Evolutionary conservation across 441 rosid genomes (phyloP).

Genomic region (Adansonia gregorii): DNA sequence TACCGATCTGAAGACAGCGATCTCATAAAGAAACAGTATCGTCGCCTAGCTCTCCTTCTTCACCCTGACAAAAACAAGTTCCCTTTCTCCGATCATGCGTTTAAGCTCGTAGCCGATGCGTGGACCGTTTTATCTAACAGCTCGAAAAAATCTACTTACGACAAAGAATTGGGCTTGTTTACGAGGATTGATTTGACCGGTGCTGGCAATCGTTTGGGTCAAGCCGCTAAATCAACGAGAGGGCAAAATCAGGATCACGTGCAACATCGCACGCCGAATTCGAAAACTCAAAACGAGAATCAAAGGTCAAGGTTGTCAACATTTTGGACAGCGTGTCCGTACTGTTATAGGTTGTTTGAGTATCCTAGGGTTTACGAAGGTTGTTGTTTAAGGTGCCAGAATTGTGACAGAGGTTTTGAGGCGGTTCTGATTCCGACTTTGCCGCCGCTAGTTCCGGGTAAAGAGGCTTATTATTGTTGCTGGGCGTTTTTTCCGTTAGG

Average conservation of each 20-base stretch:
- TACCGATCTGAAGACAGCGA: slow-evolving; percentile 57
- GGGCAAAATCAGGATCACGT: slow-evolving; percentile 12
- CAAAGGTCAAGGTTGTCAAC: slow-evolving; percentile 45
- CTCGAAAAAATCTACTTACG: slow-evolving; percentile 60
- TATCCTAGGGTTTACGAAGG: slow-evolving; percentile 80
- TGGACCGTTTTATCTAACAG: slow-evolving; percentile 76
- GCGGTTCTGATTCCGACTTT: slow-evolving; percentile 56
- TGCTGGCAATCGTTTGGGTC: slow-evolving; percentile 1
- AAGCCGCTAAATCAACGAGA: slow-evolving; percentile 43
- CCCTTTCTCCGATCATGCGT: slow-evolving; percentile 83
- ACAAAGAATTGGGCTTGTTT: slow-evolving; percentile 57
- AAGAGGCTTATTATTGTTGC: slow-evolving; percentile 81
- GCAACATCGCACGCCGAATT: neutral
- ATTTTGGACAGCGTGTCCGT: slow-evolving; percentile 97
- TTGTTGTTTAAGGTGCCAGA: slow-evolving; percentile 77
- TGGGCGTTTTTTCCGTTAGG: slow-evolving; percentile 92
- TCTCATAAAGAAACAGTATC: slow-evolving; percentile 78
- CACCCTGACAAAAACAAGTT: slow-evolving; percentile 87
- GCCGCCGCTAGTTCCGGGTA: slow-evolving; percentile 83
- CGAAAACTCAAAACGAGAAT: slow-evolving; percentile 8
- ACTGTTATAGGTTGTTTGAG: slow-evolving; percentile 80
- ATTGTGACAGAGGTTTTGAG: slow-evolving; percentile 74
- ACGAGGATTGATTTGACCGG: slow-evolving; percentile 58
- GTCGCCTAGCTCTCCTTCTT: slow-evolving; percentile 81
- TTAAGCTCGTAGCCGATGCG: slow-evolving; percentile 81